Base-by-base conservation (phyloP, 2,329 filamentous ascomycete species). In the Pseudogymnoascus sp. region DNA sequence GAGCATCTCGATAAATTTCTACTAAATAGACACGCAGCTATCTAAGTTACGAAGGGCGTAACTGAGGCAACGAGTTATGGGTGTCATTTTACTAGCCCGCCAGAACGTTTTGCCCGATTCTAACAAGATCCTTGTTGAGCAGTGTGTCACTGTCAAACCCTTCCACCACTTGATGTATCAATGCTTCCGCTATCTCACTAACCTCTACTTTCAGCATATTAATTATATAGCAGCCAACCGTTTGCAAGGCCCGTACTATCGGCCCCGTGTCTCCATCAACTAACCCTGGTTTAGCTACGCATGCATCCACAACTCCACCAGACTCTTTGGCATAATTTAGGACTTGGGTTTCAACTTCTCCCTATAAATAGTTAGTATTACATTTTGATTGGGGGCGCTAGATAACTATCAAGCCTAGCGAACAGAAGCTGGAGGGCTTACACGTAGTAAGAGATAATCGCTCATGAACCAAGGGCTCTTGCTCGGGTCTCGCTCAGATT, bases 91-190 rank as follows among this genome's bases (percentile, higher is more conserved):
- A 37, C 5, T 37, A n/a, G 35, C 13, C 35, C 4, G 11, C 11
- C 4, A 36, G 35, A 37, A 9, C 13, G 7, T 37, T 37, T 7
- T 63, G 64, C 21, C 65, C 76, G 44, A 77, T 75, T 44, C 71
- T 72, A 39, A 64, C 69, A 63, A 79, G 50, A 58, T 81, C 78
- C 1, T 71, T 69, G 39, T 77, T 78, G 57, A 66, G 40, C 15
- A 81, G 64, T 1, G 76, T 72, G 0, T 80, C 77, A 66, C 76
- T 78, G 50, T 77, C 74, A 35, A 80, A 75, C 0, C 80, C 79
- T 33, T 74, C 67, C 1, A 78, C 47, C 0, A 73, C 74, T 63
- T 78, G 75, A 11, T 78, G 69, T 11, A 82, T 47, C 68, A 81
- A 67, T 0, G 74, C 75, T 0, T 75, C 73, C 0, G 76, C 70